phyloP scores from a whole-genome alignment of 2,329 filamentous ascomycete species.

The Tympanopsis confertula region DNA sequence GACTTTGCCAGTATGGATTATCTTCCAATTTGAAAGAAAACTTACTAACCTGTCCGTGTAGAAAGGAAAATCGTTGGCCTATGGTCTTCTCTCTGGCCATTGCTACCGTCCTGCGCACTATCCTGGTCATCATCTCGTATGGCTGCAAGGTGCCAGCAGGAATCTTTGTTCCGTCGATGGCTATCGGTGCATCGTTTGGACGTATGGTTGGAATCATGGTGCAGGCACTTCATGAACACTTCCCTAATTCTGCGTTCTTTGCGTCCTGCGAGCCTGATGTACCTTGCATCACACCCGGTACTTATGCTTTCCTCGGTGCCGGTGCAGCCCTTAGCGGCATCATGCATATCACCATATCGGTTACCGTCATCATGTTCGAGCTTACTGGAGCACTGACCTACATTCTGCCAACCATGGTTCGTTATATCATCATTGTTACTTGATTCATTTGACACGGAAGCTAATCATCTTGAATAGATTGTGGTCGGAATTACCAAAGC shows the following conservation, averaged over 20 bases:
- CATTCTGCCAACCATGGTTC: conserved; percentile 75
- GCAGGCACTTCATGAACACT: conserved; percentile 73
- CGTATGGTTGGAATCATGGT: conserved; percentile 90
- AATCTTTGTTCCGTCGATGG: conserved; percentile 98
- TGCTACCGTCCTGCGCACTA: conserved; percentile 69
- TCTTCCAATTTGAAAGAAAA: background rate
- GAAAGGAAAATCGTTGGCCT: conserved; percentile 60
- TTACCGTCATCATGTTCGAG: conserved; percentile 99
- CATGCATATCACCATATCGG: conserved; percentile 94
- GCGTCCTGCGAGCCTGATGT: conserved; percentile 79
- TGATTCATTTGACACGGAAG: background rate
- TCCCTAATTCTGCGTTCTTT: conserved; percentile 76
- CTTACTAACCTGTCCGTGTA: background rate
- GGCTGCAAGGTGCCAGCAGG: conserved; percentile 96
- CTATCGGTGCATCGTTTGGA: conserved; percentile 86
- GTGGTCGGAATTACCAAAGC: conserved; percentile 95
- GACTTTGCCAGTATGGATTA: conserved; percentile 51
- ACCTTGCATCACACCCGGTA: conserved; percentile 92
- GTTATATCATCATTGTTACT: background rate
- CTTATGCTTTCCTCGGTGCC: conserved; percentile 89
- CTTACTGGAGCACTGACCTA: conserved; percentile 94
- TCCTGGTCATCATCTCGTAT: conserved; percentile 89
- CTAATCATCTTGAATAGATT: conserved; percentile 45
- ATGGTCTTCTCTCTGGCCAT: conserved; percentile 70
- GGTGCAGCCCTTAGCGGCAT: conserved; percentile 86